Evolutionary conservation across 495 filamentous ascomycete species (phyloP).

Genomic region (Darksidea phi): DNA sequence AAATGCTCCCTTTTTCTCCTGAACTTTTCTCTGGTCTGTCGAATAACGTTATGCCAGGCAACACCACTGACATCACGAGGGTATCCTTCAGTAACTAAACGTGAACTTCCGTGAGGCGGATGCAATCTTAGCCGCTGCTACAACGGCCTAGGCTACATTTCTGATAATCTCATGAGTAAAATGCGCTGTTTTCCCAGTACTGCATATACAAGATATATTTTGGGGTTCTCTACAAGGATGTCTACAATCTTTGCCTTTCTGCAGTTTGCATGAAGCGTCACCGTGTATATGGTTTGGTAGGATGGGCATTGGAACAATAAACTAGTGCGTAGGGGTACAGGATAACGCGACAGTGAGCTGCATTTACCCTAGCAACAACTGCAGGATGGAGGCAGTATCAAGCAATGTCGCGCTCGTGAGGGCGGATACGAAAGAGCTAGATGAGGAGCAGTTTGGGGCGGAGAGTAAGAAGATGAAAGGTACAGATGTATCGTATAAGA

Average conservation of each 20-base stretch:
- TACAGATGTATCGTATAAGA: too few relatives aligned
- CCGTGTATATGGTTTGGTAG: slow-evolving; percentile 18
- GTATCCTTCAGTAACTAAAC: too few relatives aligned
- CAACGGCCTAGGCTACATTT: background rate
- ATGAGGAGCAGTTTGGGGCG: background rate
- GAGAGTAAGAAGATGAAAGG: background rate
- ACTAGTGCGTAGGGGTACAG: slow-evolving; percentile 5
- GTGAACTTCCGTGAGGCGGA: background rate
- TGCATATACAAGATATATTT: slow-evolving; percentile 2
- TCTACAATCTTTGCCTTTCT: slow-evolving; percentile 12
- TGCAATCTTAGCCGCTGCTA: background rate
- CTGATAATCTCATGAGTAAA: background rate
- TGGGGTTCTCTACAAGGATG: slow-evolving; percentile 23
- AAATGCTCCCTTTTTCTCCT: too few relatives aligned
- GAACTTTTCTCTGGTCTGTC: too few relatives aligned
- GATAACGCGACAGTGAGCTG: slow-evolving; percentile 15
- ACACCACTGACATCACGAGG: too few relatives aligned
- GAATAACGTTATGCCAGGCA: too few relatives aligned
- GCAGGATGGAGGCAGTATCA: slow-evolving; percentile 1
- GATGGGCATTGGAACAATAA: slow-evolving; percentile 14
- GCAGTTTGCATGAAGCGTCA: slow-evolving; percentile 6
- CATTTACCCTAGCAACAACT: background rate
- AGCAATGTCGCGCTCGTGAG: background rate
- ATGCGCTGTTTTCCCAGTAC: slow-evolving; percentile 13
- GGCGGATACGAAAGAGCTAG: slow-evolving; percentile 3